These are phyloP conservation scores for Ophiostoma ulmi DNA, from an alignment of 2,329 filamentous ascomycete genomes.

Conservation along the genomic window DNA sequence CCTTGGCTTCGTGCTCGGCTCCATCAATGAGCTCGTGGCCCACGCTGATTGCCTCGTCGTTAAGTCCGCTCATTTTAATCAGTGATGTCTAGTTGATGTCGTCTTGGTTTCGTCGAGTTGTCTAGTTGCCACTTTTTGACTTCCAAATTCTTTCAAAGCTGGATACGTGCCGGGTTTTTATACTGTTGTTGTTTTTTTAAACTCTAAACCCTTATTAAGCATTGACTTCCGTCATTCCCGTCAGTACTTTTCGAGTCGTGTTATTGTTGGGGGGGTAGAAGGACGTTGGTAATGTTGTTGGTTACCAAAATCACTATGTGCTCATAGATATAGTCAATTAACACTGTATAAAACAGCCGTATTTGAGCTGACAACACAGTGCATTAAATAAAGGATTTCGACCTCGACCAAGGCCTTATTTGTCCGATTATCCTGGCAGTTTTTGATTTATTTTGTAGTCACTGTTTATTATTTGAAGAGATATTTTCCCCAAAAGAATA, in stretches of 20 bases:
- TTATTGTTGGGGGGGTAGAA: background rate
- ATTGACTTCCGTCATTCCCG: background rate
- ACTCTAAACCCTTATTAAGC: background rate
- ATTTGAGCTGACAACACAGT: background rate
- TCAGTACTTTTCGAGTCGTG: background rate
- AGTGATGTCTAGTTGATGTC: background rate
- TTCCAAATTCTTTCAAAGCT: background rate
- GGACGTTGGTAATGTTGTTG: background rate
- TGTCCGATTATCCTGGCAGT: background rate
- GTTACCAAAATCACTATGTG: background rate
- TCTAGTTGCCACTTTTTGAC: background rate
- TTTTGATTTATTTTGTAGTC: background rate
- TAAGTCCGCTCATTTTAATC: conserved; percentile 17
- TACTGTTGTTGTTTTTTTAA: background rate
- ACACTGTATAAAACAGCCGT: background rate
- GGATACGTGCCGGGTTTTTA: background rate
- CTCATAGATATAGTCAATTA: background rate
- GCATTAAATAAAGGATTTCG: background rate
- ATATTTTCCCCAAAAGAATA: too few relatives aligned
- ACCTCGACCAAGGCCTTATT: background rate
- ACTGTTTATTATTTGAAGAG: too few relatives aligned
- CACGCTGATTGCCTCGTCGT: conserved; percentile 12
- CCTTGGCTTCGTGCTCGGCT: conserved; percentile 19
- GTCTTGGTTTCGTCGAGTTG: background rate
- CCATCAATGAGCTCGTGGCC: conserved; percentile 19